phyloP scores from a whole-genome alignment of 176 grass and related monocot species.

The Carex scoparia region DNA sequence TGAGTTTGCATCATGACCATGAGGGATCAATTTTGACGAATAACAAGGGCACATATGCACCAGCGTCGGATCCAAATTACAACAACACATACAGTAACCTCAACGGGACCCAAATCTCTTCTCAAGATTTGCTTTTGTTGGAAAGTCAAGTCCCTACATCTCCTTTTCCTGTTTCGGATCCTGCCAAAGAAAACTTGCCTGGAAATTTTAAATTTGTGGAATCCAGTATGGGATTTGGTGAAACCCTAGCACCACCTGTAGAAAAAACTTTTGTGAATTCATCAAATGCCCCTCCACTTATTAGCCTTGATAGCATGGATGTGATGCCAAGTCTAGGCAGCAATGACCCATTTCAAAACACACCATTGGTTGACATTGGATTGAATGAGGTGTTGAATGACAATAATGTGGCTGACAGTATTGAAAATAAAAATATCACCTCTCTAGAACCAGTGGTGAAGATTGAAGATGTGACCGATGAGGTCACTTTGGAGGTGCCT shows the following conservation, averaged over 20 bases:
- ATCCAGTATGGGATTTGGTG: background rate
- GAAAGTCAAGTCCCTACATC: slow-evolving; percentile 8
- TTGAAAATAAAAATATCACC: background rate
- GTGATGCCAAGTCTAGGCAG: background rate
- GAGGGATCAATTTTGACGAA: slow-evolving; percentile 4
- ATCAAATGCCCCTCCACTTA: slow-evolving; percentile 4
- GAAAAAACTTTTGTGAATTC: background rate
- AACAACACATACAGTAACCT: background rate
- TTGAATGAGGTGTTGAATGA: background rate
- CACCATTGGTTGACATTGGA: background rate
- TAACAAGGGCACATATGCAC: background rate
- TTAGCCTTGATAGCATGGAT: slow-evolving; percentile 18
- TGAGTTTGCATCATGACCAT: background rate
- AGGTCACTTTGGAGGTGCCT: slow-evolving; percentile 35
- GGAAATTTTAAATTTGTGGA: background rate
- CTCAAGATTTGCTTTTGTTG: slow-evolving; percentile 4
- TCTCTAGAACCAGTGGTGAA: slow-evolving; percentile 12
- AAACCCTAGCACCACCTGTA: background rate
- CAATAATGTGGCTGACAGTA: background rate
- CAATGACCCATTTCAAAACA: slow-evolving; percentile 7
- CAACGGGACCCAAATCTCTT: slow-evolving; percentile 14
- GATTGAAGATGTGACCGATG: slow-evolving; percentile 61
- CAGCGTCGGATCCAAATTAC: background rate
- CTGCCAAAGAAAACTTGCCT: background rate
- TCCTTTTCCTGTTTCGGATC: background rate